These are phyloP conservation scores for Lactuca saligna DNA, from an alignment of 129 eudicot species.

Conservation along the genomic window DNA sequence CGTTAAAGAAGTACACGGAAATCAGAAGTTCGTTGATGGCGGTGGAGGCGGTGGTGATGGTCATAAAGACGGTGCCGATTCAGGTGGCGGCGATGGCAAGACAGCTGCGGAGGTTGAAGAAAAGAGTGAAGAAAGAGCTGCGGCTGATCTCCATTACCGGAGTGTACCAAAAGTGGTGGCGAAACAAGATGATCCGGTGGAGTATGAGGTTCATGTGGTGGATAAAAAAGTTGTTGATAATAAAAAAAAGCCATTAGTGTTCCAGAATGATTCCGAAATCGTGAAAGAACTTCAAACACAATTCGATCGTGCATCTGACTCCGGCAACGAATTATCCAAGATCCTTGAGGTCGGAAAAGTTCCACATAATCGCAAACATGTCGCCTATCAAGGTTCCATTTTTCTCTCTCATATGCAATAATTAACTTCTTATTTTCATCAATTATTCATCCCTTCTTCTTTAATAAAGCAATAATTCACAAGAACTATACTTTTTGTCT, in stretches of 20 bases:
- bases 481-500: neutral
- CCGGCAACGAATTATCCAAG: slow-evolving; percentile 59
- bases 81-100: neutral
- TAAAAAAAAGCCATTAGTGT: slow-evolving; percentile 39
- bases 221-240: slow-evolving; percentile 78
- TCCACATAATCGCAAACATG: slow-evolving; percentile 66
- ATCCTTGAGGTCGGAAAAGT: slow-evolving; percentile 85
- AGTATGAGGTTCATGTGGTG: slow-evolving; percentile 91
- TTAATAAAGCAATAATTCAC: neutral
- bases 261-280: slow-evolving; percentile 59
- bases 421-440: neutral
- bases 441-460: neutral
- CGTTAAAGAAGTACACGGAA: slow-evolving; percentile 71
- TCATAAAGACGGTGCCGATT: slow-evolving; percentile 21
- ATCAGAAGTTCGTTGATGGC: slow-evolving; percentile 59
- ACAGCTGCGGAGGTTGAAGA: slow-evolving; percentile 39
- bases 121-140: slow-evolving; percentile 30
- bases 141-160: slow-evolving; percentile 35
- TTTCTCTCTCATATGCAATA: neutral
- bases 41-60: slow-evolving; percentile 28
- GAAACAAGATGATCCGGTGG: slow-evolving; percentile 57
- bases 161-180: slow-evolving; percentile 32
- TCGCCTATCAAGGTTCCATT: slow-evolving; percentile 65
- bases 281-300: slow-evolving; percentile 73
- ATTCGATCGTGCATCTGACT: slow-evolving; percentile 72